Evolutionary conservation across 371 early-diverging fungal species (phyloP), one percentile per base, ranked within the genome.

Genomic region (Smittium culicis): DNA sequence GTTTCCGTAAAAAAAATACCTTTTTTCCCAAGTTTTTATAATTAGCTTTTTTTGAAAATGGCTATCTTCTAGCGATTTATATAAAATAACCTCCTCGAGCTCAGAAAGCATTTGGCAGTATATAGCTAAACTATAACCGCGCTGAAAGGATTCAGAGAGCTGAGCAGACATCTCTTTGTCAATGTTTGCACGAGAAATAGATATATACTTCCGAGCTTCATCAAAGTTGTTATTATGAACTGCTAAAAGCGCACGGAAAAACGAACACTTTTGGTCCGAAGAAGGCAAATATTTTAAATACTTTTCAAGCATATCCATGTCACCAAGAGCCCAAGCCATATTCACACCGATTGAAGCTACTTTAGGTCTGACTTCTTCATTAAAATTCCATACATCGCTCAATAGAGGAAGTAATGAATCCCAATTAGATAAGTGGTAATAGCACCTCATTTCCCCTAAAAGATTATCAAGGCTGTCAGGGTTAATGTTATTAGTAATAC

Each of bases 41-140:
- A 96, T 92, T 0, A 85, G 79, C 1, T 72, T 78, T 70, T 91
- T 94, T 5, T 86, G 80, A 59, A 94, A 90, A 1, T 85, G 83
- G 64, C 91, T 88, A 67, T 92, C 92, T 5, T 85, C 80, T 20
- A 82, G 79, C 62, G 88, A 86, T 70, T 94, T 95, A 77, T 91
- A 97, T 1, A 77, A 76, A 32, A 98, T 90, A 72, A 94, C 90
- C 74, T 98, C 99, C 74, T 98, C 99, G 57, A 98, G 76, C 71
- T 98, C 99, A 0, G 95, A 89, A 63, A 98, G 82, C 93, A 95
- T 90, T 73, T 98, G 99, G 55, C 94, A 91, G 32, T 93, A 85
- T 1, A 97, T 94, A 0, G 96, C 83, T 0, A 79, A 80, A 35
- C 80, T 80, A 76, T 98, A 98, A 0, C 95, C 93, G 35, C 97